phyloP scores from a whole-genome alignment of 176 grass and related monocot species.

The Oryza punctata region DNA sequence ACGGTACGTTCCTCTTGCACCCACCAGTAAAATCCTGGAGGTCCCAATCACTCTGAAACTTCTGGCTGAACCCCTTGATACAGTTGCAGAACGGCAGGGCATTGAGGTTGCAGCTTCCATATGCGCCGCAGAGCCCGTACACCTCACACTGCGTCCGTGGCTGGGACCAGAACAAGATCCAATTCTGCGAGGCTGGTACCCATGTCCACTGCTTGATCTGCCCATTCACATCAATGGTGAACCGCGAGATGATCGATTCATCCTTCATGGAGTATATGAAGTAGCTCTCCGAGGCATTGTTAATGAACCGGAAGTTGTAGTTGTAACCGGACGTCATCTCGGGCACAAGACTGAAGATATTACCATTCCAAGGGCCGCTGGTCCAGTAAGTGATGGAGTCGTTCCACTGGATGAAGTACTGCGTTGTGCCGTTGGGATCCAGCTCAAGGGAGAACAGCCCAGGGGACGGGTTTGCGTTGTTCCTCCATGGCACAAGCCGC shows the following conservation, averaged over 20 bases:
- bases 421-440: constrained; percentile 65
- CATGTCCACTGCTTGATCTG: constrained; percentile 68
- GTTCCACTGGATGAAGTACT: constrained; percentile 85
- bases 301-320: constrained; percentile 55
- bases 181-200: constrained; percentile 15
- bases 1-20: constrained; percentile 56
- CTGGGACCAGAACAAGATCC: constrained; percentile 67
- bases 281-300: constrained; percentile 52
- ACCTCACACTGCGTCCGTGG: constrained; percentile 64
- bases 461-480: constrained; percentile 47
- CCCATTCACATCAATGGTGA: constrained; percentile 55
- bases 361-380: constrained; percentile 57
- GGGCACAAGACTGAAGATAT: constrained; percentile 55
- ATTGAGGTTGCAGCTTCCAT: constrained; percentile 61
- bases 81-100: constrained; percentile 57
- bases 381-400: constrained; percentile 52
- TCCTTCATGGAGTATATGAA: constrained; percentile 65
- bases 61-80: constrained; percentile 57
- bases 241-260: constrained; percentile 41
- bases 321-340: constrained; percentile 50
- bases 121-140: constrained; percentile 63
- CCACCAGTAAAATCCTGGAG: constrained; percentile 56
- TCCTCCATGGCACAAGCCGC: constrained; percentile 66
- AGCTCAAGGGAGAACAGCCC: constrained; percentile 69
- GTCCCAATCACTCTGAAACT: constrained; percentile 49